Conservation (phyloP, 1,284 basidiomycete species). For the Rhodotorula sp. region DNA sequence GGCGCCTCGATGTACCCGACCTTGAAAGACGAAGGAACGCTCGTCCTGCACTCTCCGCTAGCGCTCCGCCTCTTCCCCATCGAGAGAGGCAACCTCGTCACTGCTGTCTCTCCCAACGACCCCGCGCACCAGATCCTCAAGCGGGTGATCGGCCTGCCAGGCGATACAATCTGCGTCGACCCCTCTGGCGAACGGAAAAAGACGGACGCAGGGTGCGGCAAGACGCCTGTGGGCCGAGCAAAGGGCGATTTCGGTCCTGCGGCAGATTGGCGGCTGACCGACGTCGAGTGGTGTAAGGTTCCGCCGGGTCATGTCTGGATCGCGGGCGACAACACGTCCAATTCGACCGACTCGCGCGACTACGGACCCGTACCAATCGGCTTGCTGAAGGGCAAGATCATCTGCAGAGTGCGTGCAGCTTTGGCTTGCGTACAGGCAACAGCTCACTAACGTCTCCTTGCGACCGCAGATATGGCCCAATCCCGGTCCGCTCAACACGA, state of each 20-base stretch:
- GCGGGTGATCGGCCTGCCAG: conserved; percentile 82
- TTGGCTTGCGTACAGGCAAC: no score
- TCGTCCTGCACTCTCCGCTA: conserved; percentile 39
- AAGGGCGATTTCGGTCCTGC: conserved; percentile 63
- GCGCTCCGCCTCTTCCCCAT: conserved; percentile 27
- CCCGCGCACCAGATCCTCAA: conserved; percentile 69
- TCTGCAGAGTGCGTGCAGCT: conserved; percentile 61
- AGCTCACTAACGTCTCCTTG: neutral
- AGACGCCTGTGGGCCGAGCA: conserved; percentile 52
- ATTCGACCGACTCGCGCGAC: conserved; percentile 78
- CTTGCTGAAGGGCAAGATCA: conserved; percentile 71
- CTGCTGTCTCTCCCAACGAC: conserved; percentile 69
- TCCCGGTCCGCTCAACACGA: conserved; percentile 16
- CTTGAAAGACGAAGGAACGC: conserved; percentile 31
- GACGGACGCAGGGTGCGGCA: conserved; percentile 39
- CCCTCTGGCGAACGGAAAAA: conserved; percentile 55
- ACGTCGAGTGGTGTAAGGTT: conserved; percentile 43
- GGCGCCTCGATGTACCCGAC: conserved; percentile 45
- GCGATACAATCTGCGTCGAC: conserved; percentile 84
- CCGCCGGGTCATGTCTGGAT: conserved; percentile 68
- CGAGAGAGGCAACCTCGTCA: conserved; percentile 74
- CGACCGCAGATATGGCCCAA: conserved; percentile 30
- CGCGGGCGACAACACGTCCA: conserved; percentile 79
- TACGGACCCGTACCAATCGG: conserved; percentile 90
- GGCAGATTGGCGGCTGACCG: conserved; percentile 46